A percentile compares a stretch with the other conserved stretches of the same genome.
Evolutionary conservation across 805 yeast genomes (phyloP).

Genomic region (Lachancea nothofagi): DNA sequence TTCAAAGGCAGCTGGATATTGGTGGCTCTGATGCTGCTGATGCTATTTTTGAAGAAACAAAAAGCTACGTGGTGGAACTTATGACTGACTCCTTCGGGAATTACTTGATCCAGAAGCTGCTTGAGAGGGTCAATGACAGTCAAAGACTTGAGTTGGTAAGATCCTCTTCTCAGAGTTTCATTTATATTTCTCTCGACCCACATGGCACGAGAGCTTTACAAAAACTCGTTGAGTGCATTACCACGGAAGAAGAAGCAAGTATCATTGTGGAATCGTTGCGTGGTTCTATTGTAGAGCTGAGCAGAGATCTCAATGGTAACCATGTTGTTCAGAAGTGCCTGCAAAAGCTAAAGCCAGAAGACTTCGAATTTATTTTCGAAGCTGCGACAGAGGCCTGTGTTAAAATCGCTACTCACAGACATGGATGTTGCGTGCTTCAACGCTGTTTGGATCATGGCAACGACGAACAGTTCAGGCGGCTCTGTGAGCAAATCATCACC

Average conservation of each 20-base stretch:
- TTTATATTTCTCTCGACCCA: conserved; percentile 80
- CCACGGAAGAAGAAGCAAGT: conserved; percentile 63
- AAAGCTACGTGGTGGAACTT: conserved; percentile 70
- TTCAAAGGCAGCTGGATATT: conserved; percentile 79
- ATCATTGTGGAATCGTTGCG: conserved; percentile 55
- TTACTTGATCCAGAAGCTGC: conserved; percentile 82
- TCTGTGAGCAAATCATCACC: conserved; percentile 62
- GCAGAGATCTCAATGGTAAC: conserved; percentile 90
- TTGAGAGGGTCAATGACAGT: conserved; percentile 65
- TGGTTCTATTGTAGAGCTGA: conserved; percentile 69
- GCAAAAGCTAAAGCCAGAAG: conserved; percentile 58
- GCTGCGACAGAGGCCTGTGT: conserved; percentile 69
- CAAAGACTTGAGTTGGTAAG: conserved; percentile 67
- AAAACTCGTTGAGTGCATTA: conserved; percentile 78
- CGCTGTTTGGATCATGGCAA: conserved; percentile 90
- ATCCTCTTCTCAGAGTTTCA: conserved; percentile 67
- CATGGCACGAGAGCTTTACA: conserved; percentile 97
- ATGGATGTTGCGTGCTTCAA: conserved; percentile 96
- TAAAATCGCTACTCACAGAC: conserved; percentile 88
- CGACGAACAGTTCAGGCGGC: conserved; percentile 56
- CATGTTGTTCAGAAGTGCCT: conserved; percentile 93
- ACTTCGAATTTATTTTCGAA: conserved; percentile 84
- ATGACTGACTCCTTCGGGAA: conserved; percentile 98
- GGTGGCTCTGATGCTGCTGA: conserved; percentile 59
- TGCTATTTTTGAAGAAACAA: conserved; percentile 75